phyloP scores from a whole-genome alignment of 2,329 filamentous ascomycete species.

The Fusarium musae region DNA sequence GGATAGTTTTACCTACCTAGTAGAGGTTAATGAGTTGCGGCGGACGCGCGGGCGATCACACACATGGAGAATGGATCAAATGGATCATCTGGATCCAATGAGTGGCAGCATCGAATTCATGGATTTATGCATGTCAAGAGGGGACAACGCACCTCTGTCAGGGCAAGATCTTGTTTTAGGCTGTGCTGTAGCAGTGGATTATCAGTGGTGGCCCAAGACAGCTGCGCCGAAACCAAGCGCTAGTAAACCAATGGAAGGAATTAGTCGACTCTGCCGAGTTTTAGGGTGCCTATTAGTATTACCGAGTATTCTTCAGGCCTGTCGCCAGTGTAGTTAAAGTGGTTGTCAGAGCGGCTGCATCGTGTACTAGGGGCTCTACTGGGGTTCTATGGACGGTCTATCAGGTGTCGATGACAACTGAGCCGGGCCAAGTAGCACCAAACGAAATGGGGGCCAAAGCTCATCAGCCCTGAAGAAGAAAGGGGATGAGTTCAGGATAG shows the following conservation, averaged over 20 bases:
- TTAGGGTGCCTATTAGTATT: neutral
- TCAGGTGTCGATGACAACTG: slow-evolving; percentile 1
- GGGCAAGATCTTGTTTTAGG: neutral
- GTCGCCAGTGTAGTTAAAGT: slow-evolving; percentile 1
- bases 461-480: slow-evolving; percentile 16
- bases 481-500: slow-evolving; percentile 5
- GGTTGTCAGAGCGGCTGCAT: slow-evolving; percentile 31
- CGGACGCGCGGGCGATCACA: slow-evolving; percentile 37
- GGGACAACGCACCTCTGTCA: slow-evolving; percentile 20
- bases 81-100: slow-evolving; percentile 22
- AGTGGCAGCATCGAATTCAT: slow-evolving; percentile 17
- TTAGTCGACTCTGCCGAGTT: slow-evolving; percentile 5
- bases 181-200: neutral
- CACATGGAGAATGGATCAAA: slow-evolving; percentile 17
- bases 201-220: slow-evolving; percentile 27
- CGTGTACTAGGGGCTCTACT: slow-evolving; percentile 15
- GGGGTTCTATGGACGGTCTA: slow-evolving; percentile 10
- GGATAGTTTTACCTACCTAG: slow-evolving; percentile 24
- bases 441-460: slow-evolving; percentile 30
- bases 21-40: slow-evolving; percentile 27
- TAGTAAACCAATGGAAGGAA: neutral
- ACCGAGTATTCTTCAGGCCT: neutral
- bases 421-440: slow-evolving; percentile 10
- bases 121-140: slow-evolving; percentile 37
- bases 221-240: slow-evolving; percentile 18